Conservation (phyloP, 768 basidiomycete species). For the Psilocybe cubensis region DNA sequence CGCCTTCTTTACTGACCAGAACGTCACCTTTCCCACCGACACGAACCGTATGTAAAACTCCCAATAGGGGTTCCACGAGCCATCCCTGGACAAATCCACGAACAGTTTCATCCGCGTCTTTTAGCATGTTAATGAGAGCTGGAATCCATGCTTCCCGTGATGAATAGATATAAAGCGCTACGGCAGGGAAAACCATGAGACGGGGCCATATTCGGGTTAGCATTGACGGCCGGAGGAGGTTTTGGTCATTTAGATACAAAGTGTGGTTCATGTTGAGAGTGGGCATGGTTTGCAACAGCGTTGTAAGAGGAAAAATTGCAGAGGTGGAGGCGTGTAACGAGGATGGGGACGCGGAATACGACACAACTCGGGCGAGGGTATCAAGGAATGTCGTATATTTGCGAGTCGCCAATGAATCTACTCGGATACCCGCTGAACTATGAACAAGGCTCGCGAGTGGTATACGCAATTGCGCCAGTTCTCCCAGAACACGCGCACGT, state of each 20-base stretch:
- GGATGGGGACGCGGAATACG: background rate
- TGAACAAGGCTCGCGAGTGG: slow-evolving; percentile 27
- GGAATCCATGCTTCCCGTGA: slow-evolving; percentile 48
- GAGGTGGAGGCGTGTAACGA: slow-evolving; percentile 2
- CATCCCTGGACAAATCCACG: slow-evolving; percentile 79
- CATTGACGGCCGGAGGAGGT: slow-evolving; percentile 68
- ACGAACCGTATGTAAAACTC: slow-evolving; percentile 81
- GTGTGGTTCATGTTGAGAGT: slow-evolving; percentile 12
- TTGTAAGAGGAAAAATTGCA: slow-evolving; percentile 14
- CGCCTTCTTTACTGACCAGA: slow-evolving; percentile 80
- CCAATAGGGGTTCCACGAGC: slow-evolving; percentile 85
- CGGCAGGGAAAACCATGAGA: slow-evolving; percentile 75
- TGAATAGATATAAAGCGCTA: slow-evolving; percentile 59
- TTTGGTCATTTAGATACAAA: slow-evolving; percentile 23
- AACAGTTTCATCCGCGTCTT: slow-evolving; percentile 68
- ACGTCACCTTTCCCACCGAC: slow-evolving; percentile 75
- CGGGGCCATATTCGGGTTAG: slow-evolving; percentile 82
- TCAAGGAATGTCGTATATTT: slow-evolving; percentile 19
- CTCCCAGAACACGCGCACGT: slow-evolving; percentile 69
- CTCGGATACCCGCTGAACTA: slow-evolving; percentile 21
- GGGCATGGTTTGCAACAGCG: slow-evolving; percentile 18
- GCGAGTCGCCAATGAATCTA: slow-evolving; percentile 16
- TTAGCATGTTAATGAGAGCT: slow-evolving; percentile 55
- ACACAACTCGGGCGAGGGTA: slow-evolving; percentile 22
- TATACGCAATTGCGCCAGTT: slow-evolving; percentile 58